phyloP scores from a whole-genome alignment of 2,329 filamentous ascomycete genomes.

The Clarireedia sp. region DNA sequence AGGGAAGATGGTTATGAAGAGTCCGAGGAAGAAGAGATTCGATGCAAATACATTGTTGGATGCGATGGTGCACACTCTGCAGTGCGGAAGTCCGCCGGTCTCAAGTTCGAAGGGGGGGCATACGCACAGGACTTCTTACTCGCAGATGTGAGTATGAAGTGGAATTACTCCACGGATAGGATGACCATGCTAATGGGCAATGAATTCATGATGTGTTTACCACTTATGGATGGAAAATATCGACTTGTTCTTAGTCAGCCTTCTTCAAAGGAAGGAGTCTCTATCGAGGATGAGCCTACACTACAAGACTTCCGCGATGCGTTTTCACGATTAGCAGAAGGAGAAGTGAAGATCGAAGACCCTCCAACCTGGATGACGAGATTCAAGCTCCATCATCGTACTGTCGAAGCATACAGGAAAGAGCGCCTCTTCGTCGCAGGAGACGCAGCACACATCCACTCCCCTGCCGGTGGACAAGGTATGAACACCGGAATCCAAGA shows the following conservation, averaged over 20 bases:
- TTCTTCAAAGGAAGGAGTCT: slow-evolving; percentile 7
- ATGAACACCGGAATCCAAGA: slow-evolving; percentile 34
- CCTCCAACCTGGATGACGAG: slow-evolving; percentile 34
- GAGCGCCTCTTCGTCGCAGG: slow-evolving; percentile 32
- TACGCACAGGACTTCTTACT: slow-evolving; percentile 39
- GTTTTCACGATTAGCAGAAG: slow-evolving; percentile 27
- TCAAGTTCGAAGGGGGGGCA: slow-evolving; percentile 35
- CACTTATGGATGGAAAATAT: slow-evolving; percentile 24
- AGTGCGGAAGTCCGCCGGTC: slow-evolving; percentile 35
- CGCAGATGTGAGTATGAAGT: slow-evolving; percentile 33
- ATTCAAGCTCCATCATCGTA: slow-evolving; percentile 39
- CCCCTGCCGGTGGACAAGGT: slow-evolving; percentile 32
- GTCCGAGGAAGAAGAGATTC: slow-evolving; percentile 23
- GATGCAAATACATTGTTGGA: slow-evolving; percentile 39
- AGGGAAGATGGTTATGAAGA: slow-evolving; percentile 17
- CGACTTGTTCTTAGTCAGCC: slow-evolving; percentile 25
- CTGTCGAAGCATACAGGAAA: slow-evolving; percentile 35
- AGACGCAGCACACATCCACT: slow-evolving; percentile 33
- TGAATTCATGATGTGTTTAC: slow-evolving; percentile 33
- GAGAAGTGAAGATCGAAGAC: slow-evolving; percentile 18
- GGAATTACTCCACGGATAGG: slow-evolving; percentile 6
- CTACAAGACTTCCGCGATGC: slow-evolving; percentile 31
- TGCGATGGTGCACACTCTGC: slow-evolving; percentile 45
- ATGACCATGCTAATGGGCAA: slow-evolving; percentile 26
- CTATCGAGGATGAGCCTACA: slow-evolving; percentile 16